Evolutionary conservation across 1,284 basidiomycete genomes (phyloP).

Genomic region (Amylostereum areolatum): DNA sequence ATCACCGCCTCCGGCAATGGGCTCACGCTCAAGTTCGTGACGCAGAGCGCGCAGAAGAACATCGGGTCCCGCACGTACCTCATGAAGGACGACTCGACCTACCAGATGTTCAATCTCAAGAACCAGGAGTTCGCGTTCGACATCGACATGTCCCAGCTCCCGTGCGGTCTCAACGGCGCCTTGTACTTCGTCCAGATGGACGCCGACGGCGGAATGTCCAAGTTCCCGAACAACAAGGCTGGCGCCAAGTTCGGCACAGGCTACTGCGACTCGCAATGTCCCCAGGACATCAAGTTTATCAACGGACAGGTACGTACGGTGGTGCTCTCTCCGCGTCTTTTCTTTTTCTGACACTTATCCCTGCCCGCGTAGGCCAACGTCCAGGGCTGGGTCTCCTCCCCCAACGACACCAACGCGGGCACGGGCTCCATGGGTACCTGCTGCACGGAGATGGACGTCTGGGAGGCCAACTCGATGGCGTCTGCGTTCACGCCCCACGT

Average conservation of each 20-base stretch:
- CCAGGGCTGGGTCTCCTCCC: constrained; percentile 23
- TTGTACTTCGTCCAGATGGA: constrained; percentile 39
- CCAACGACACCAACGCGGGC: constrained; percentile 27
- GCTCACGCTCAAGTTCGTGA: constrained; percentile 33
- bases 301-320: constrained; percentile 36
- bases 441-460: constrained; percentile 55
- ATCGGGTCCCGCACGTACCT: constrained; percentile 38
- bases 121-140: constrained; percentile 54
- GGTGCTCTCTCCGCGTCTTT: constrained; percentile 6
- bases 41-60: constrained; percentile 22
- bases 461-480: constrained; percentile 49
- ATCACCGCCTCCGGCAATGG: constrained; percentile 30
- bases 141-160: constrained; percentile 40
- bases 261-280: constrained; percentile 56
- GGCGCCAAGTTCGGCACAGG: constrained; percentile 53
- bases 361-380: constrained; percentile 25
- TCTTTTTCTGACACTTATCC: constrained; percentile 21
- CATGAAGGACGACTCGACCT: constrained; percentile 35
- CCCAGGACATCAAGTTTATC: constrained; percentile 51
- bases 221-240: constrained; percentile 47
- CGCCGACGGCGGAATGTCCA: constrained; percentile 45
- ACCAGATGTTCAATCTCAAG: constrained; percentile 45
- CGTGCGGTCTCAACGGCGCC: constrained; percentile 35
- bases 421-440: constrained; percentile 42
- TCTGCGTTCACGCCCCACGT: constrained; percentile 48